phyloP scores from a whole-genome alignment of 192 early-diverging fungal species.

The Gaertneriomyces sp. region DNA sequence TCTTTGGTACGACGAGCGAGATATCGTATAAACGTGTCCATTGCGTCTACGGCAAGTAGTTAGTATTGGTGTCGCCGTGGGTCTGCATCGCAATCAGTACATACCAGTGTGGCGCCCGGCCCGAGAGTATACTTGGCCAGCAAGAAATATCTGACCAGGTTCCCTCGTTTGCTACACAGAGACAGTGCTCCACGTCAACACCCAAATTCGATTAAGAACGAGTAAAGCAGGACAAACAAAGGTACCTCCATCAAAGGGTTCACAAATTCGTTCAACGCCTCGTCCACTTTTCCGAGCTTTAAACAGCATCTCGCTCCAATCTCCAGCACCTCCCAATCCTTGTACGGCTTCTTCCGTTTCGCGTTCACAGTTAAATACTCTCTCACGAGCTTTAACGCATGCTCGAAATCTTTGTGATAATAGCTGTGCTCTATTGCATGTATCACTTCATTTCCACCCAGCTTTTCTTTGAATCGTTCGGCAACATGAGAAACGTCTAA shows the following conservation, averaged over 20 bases:
- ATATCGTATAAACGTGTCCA: neutral
- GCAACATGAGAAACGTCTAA: slow-evolving; percentile 8
- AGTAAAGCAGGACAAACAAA: too few species aligned
- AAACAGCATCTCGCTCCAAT: slow-evolving; percentile 11
- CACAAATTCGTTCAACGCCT: neutral
- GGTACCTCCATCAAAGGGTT: neutral
- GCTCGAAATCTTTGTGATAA: neutral
- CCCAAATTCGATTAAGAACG: too few species aligned
- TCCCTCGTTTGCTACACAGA: too few species aligned
- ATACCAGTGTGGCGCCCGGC: too few species aligned
- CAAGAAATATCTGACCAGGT: too few species aligned
- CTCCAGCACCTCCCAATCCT: slow-evolving; percentile 14
- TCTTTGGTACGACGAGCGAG: neutral
- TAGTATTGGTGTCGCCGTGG: too few species aligned
- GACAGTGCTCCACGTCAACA: too few species aligned
- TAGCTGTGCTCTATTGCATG: slow-evolving; percentile 21
- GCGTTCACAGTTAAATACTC: slow-evolving; percentile 3
- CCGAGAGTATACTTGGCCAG: too few species aligned
- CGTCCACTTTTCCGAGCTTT: neutral
- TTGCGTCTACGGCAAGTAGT: neutral
- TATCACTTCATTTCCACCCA: slow-evolving; percentile 14
- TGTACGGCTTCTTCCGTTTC: neutral
- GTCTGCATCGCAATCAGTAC: too few species aligned
- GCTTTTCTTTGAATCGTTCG: slow-evolving; percentile 5
- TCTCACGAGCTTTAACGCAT: neutral